Evolutionary conservation across 768 basidiomycete genomes (phyloP).

Genomic region (Tylopilus felleus): DNA sequence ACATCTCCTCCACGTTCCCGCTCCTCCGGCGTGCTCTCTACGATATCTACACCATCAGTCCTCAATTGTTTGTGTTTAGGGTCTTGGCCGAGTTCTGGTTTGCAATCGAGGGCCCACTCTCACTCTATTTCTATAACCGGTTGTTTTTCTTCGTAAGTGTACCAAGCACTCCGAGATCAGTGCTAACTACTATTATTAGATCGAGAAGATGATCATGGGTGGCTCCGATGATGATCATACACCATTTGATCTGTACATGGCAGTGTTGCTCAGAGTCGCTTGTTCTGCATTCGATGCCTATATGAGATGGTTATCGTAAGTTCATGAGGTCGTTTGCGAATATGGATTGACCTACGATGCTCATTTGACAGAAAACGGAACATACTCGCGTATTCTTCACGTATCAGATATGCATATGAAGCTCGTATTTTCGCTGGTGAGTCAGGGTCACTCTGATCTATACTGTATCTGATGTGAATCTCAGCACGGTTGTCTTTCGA

Average conservation of each 20-base stretch:
- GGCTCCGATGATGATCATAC: neutral
- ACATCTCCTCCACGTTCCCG: neutral
- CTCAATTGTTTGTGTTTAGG: slow-evolving; percentile 13
- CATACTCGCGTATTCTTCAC: slow-evolving; percentile 9
- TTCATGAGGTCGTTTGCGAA: neutral
- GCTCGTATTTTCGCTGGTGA: slow-evolving; percentile 21
- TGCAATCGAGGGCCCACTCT: slow-evolving; percentile 17
- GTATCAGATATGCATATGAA: slow-evolving; percentile 21
- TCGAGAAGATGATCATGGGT: slow-evolving; percentile 17
- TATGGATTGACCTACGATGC: neutral
- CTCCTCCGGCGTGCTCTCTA: slow-evolving; percentile 15
- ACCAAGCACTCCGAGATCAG: neutral
- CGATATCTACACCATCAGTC: slow-evolving; percentile 24
- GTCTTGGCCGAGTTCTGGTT: slow-evolving; percentile 16
- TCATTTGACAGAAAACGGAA: slow-evolving; percentile 2
- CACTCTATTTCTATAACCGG: slow-evolving; percentile 22
- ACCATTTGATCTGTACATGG: slow-evolving; percentile 5
- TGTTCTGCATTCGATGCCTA: slow-evolving; percentile 18
- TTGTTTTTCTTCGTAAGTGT: slow-evolving; percentile 21
- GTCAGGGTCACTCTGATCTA: neutral
- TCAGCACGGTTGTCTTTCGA: slow-evolving; percentile 20
- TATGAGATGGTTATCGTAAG: slow-evolving; percentile 21
- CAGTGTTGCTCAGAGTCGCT: slow-evolving; percentile 9
- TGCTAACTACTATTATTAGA: slow-evolving; percentile 10
- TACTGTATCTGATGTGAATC: neutral